These are phyloP conservation scores for Triticum monococcum DNA, from an alignment of 176 grass and related monocot species.

Conservation along the genomic window DNA sequence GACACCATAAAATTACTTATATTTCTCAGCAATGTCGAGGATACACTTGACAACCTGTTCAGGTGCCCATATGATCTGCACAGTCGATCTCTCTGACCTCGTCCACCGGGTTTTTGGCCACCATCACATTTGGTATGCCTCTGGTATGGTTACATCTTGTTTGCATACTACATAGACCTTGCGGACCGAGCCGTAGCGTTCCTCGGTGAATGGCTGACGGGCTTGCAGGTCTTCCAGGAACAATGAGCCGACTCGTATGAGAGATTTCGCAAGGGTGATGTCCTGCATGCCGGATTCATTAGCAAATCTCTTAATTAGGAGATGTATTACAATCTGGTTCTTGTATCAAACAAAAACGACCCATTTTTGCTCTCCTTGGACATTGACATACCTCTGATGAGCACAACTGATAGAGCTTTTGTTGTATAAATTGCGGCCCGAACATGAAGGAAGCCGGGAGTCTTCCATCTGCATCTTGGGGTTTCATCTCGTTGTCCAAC, in stretches of 20 bases:
- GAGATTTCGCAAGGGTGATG: constrained; percentile 37
- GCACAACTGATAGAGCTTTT: constrained; percentile 11
- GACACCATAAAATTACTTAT: not conserved
- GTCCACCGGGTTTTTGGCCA: constrained; percentile 20
- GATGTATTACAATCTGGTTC: not conserved
- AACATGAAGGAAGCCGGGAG: constrained; percentile 26
- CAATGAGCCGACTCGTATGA: constrained; percentile 34
- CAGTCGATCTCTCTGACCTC: constrained; percentile 41
- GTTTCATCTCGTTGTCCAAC: constrained; percentile 24
- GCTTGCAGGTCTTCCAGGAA: constrained; percentile 44
- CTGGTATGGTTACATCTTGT: constrained; percentile 23
- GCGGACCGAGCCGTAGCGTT: constrained; percentile 43
- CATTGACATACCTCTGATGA: not conserved
- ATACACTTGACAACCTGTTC: constrained; percentile 24
- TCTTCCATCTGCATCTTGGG: constrained; percentile 13
- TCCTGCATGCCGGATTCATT: constrained; percentile 36
- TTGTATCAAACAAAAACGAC: not conserved
- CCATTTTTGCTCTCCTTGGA: not conserved
- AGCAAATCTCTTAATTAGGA: not conserved
- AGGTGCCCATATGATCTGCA: constrained; percentile 55
- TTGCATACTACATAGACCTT: constrained; percentile 43
- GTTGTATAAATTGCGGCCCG: not conserved
- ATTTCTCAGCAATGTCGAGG: constrained; percentile 25
- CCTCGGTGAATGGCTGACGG: constrained; percentile 21
- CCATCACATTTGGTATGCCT: constrained; percentile 37